phyloP scores from a whole-genome alignment of 2,329 filamentous ascomycete genomes.

The Aquanectria penicillioides region DNA sequence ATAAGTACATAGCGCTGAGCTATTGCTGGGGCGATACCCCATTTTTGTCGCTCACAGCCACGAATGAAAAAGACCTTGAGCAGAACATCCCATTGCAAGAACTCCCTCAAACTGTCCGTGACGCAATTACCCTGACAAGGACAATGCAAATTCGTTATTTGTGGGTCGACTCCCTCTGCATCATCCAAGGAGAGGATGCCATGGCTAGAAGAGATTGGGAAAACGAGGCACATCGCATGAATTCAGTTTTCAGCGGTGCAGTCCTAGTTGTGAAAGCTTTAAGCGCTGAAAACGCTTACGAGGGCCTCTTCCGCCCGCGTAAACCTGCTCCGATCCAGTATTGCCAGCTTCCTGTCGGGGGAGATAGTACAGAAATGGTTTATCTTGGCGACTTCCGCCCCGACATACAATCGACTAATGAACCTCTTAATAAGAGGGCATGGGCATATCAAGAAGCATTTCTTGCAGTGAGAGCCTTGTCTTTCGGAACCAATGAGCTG shows the following conservation, averaged over 20 bases:
- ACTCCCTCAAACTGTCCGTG: neutral
- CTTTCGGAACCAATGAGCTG: neutral
- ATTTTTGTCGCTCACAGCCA: neutral
- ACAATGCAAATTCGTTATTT: neutral
- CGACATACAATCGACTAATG: neutral
- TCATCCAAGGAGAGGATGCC: slow-evolving; percentile 2
- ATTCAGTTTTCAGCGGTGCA: neutral
- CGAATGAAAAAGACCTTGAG: neutral
- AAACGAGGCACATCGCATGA: neutral
- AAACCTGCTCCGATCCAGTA: neutral
- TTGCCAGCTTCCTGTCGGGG: neutral
- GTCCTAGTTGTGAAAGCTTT: neutral
- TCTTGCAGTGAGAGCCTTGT: neutral
- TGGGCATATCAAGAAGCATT: neutral
- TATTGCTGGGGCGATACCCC: neutral
- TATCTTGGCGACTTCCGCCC: neutral
- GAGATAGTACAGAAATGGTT: neutral
- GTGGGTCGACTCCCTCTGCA: slow-evolving; percentile 16
- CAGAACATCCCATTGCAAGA: neutral
- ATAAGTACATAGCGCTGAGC: neutral
- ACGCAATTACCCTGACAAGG: neutral
- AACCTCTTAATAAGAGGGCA: neutral
- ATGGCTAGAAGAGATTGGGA: neutral
- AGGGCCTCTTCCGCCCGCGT: neutral
- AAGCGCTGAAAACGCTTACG: neutral